phyloP scores from a whole-genome alignment of 2,329 filamentous ascomycete genomes.

The Septoria petroselini region DNA sequence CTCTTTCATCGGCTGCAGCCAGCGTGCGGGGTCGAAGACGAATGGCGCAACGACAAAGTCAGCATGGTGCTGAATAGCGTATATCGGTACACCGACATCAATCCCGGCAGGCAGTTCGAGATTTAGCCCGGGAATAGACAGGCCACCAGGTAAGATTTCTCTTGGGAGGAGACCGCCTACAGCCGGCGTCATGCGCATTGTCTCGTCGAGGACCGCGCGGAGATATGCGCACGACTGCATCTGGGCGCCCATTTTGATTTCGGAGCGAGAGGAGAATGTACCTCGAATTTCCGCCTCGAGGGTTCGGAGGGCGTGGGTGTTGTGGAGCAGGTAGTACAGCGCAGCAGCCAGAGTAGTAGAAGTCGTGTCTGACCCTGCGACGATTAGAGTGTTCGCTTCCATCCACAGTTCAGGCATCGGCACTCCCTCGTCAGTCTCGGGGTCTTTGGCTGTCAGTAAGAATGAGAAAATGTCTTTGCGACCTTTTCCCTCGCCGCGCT shows the following conservation, averaged over 20 bases:
- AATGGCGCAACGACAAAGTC: conserved; percentile 33
- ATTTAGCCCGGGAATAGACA: conserved; percentile 36
- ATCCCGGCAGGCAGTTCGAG: conserved; percentile 39
- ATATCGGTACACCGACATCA: conserved; percentile 37
- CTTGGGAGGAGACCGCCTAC: conserved; percentile 39
- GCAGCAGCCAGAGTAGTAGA: conserved; percentile 40
- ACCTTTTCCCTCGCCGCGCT: conserved; percentile 23
- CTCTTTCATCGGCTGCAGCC: conserved; percentile 22
- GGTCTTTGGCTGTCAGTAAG: conserved; percentile 30
- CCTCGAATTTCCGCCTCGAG: conserved; percentile 37
- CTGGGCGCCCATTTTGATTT: conserved; percentile 34
- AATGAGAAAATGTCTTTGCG: conserved; percentile 32
- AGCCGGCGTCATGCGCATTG: conserved; percentile 48
- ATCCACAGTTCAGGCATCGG: conserved; percentile 46
- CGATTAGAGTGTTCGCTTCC: conserved; percentile 51
- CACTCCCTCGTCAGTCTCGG: conserved; percentile 43
- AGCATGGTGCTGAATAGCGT: conserved; percentile 39
- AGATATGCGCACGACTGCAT: conserved; percentile 44
- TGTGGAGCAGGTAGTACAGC: conserved; percentile 47
- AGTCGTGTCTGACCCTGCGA: conserved; percentile 47
- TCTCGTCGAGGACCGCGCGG: conserved; percentile 49
- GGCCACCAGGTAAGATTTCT: conserved; percentile 35
- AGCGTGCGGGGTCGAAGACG: conserved; percentile 32
- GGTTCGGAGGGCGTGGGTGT: conserved; percentile 36
- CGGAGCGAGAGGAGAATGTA: conserved; percentile 36